Base-by-base conservation (phyloP, 371 early-diverging fungal genomes). In the Gilbertella persicaria region DNA sequence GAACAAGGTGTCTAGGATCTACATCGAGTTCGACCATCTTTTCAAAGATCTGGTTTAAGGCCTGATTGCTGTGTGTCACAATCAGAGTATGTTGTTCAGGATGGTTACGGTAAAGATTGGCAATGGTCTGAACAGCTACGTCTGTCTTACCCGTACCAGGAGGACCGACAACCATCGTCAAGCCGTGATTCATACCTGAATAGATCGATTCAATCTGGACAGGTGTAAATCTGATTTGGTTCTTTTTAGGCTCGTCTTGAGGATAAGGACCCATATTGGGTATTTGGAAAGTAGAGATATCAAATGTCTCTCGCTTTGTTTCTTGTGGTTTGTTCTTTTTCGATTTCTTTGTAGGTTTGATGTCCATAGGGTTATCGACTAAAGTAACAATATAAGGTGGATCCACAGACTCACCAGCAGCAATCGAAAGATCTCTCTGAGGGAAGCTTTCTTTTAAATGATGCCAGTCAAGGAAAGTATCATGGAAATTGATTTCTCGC, bases 91-190 rank as follows among this genome's bases (percentile, higher is more conserved):
- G 93, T 65, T 97, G 88, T 13, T 86, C 71, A 4, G 97, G 95
- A 58, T 84, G 78, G 53, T 87, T 90, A 67, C 92, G 92, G 64
- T 97, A 96, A 19, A 98, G 73, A 58, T 95, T 96, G 67, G 91
- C 81, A 55, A 96, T 87, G 24, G 93, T 90, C 68, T 98, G 98
- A 2, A 95, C 99, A 2, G 97, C 95, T 4, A 95, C 92, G 64
- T 95, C 95, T 0, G 98, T 96, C 67, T 98, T 98, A 35, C 98
- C 99, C 8, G 98, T 93, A 30, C 95, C 98, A 4, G 98, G 97
- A 40, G 97, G 96, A 35, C 99, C 99, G 6, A 93, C 94, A 2
- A 97, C 80, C 73, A 98, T 63, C 1, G 96, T 94, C 33, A 97
- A 69, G 1, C 98, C 98, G 14, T 80, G 84, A 38, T 81, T 86